phyloP scores from a whole-genome alignment of 2,329 filamentous ascomycete genomes.

The Colletotrichum filicis region DNA sequence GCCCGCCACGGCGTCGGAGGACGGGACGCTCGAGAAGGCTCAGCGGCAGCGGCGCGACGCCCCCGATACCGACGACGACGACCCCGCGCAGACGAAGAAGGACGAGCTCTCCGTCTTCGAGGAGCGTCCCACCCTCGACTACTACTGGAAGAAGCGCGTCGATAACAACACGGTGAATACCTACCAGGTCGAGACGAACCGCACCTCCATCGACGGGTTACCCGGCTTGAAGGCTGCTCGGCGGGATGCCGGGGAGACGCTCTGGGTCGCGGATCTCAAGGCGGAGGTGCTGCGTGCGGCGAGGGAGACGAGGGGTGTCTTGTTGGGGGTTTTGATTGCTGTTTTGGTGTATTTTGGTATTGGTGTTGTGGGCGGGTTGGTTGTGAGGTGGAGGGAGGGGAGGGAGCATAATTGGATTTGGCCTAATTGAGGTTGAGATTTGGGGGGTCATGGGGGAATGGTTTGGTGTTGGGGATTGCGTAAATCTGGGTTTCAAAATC shows the following conservation, averaged over 20 bases:
- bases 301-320: conserved; percentile 32
- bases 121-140: conserved; percentile 66
- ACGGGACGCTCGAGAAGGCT: conserved; percentile 31
- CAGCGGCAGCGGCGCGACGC: not conserved
- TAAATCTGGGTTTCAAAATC: too few species aligned
- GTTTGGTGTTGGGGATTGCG: too few species aligned
- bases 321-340: conserved; percentile 37
- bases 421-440: not conserved
- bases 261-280: conserved; percentile 54
- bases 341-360: conserved; percentile 22
- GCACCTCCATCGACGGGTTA: conserved; percentile 66
- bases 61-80: too few species aligned
- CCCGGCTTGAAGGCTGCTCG: conserved; percentile 66
- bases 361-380: not conserved
- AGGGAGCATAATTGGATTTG: not conserved
- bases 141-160: conserved; percentile 60
- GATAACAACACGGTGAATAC: conserved; percentile 59
- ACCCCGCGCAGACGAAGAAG: conserved; percentile 35
- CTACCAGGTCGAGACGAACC: conserved; percentile 69
- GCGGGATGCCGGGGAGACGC: conserved; percentile 57
- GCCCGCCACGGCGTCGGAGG: conserved; percentile 35
- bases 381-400: not conserved
- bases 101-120: conserved; percentile 57
- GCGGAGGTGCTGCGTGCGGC: not conserved
- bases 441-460: not conserved